A percentile compares a stretch with the other conserved stretches of the same genome.
Conservation (phyloP, 768 basidiomycete genomes). For the Tylopilus rubrobrunneus region DNA sequence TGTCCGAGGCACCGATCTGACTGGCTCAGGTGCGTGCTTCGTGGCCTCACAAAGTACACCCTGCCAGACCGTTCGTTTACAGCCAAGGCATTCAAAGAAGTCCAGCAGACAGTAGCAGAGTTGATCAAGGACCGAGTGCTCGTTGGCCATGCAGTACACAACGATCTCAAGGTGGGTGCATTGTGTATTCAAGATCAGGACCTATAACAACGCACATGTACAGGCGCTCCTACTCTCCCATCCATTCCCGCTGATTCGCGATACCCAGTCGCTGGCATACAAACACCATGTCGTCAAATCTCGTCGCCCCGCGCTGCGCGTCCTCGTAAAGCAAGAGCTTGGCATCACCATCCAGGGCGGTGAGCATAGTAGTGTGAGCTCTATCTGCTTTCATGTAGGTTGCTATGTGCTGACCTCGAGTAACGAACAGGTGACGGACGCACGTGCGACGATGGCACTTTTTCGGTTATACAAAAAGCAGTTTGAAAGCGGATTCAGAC, state of each 20-base stretch:
- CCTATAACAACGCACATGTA: not conserved
- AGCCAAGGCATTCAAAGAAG: conserved; percentile 52
- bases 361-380: conserved; percentile 83
- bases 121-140: conserved; percentile 38
- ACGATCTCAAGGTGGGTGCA: conserved; percentile 70
- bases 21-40: not conserved
- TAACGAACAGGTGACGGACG: conserved; percentile 75
- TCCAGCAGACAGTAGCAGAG: conserved; percentile 75
- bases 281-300: conserved; percentile 60
- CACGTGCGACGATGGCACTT: conserved; percentile 88
- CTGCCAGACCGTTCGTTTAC: conserved; percentile 17
- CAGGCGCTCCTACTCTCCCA: conserved; percentile 69
- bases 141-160: conserved; percentile 65
- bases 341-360: conserved; percentile 79
- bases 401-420: conserved; percentile 35
- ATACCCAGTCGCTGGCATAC: conserved; percentile 62
- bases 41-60: not conserved
- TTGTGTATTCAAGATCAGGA: not conserved
- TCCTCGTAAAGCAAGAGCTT: conserved; percentile 79
- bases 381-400: not conserved
- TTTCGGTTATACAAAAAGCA: conserved; percentile 80
- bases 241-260: conserved; percentile 57
- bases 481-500: conserved; percentile 62
- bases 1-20: not conserved
- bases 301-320: conserved; percentile 68